Evolutionary conservation across 1,284 basidiomycete species (phyloP).

Genomic region (Phellopilus nigrolimitatus): DNA sequence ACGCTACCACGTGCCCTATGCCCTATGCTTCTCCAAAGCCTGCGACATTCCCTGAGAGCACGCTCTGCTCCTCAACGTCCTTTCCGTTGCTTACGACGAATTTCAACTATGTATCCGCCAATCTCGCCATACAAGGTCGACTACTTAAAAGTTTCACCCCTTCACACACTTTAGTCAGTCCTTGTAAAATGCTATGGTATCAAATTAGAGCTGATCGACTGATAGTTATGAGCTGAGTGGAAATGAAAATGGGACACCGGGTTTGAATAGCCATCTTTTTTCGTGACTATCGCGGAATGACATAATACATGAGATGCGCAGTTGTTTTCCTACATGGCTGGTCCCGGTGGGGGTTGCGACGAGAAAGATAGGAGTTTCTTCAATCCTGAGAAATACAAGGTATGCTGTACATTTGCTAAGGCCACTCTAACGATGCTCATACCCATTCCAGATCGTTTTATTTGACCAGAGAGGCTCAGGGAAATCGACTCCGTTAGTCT

Average conservation of each 20-base stretch:
- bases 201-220: not conserved
- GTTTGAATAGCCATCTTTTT: conserved; percentile 34
- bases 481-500: conserved; percentile 72
- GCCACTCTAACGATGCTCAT: conserved; percentile 9
- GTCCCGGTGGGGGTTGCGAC: conserved; percentile 71
- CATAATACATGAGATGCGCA: conserved; percentile 27
- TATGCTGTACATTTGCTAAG: conserved; percentile 28
- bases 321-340: conserved; percentile 85
- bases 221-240: conserved; percentile 77
- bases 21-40: too few relatives aligned
- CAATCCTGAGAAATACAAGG: conserved; percentile 81
- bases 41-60: too few relatives aligned
- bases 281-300: conserved; percentile 1
- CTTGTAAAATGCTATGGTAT: not conserved
- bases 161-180: conserved; percentile 77
- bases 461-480: conserved; percentile 87
- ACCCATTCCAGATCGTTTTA: conserved; percentile 53
- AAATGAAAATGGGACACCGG: conserved; percentile 70
- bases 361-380: conserved; percentile 72
- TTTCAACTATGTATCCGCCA: conserved; percentile 46
- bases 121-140: conserved; percentile 63
- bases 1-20: not conserved
- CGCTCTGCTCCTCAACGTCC: not conserved
- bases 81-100: not conserved
- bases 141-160: conserved; percentile 65